Conservation (phyloP, 2,329 filamentous ascomycete species). For the Pseudohalonectria lignicola region DNA sequence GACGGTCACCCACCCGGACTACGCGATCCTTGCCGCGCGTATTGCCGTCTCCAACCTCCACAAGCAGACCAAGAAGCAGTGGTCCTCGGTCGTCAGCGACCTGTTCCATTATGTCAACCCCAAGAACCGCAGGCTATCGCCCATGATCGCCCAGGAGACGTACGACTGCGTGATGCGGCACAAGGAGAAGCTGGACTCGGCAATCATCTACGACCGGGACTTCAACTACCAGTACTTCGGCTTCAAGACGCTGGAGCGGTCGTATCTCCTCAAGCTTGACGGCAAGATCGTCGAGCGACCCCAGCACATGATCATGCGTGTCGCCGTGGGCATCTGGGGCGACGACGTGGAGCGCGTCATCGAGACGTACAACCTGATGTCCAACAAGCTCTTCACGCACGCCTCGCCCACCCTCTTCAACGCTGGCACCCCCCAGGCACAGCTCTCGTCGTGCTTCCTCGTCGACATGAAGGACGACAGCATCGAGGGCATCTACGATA, state of each 20-base stretch:
- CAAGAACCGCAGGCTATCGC: conserved; percentile 70
- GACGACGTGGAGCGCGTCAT: conserved; percentile 89
- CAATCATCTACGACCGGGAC: conserved; percentile 97
- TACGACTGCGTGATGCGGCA: conserved; percentile 94
- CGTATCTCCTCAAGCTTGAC: conserved; percentile 89
- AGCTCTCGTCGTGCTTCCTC: conserved; percentile 96
- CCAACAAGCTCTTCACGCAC: conserved; percentile 96
- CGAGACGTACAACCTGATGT: conserved; percentile 99
- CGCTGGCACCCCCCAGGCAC: conserved; percentile 85
- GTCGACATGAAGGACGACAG: conserved; percentile 99
- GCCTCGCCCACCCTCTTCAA: conserved; percentile 95
- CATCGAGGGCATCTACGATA: conserved; percentile 98
- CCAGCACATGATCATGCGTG: conserved; percentile 99
- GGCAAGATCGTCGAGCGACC: conserved; percentile 95
- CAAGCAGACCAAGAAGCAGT: conserved; percentile 99
- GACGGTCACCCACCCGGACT: conserved; percentile 98
- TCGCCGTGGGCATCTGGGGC: conserved; percentile 92
- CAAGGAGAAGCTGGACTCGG: conserved; percentile 94
- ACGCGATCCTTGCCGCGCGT: conserved; percentile 94
- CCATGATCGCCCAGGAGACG: conserved; percentile 89
- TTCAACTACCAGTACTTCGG: conserved; percentile 99
- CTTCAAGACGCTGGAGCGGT: conserved; percentile 98
- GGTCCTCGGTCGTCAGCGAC: conserved; percentile 88
- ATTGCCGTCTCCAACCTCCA: conserved; percentile 99
- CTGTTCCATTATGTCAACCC: conserved; percentile 95